Base-by-base conservation (phyloP, 257 asterid species). In the Forsythia suspensa region DNA sequence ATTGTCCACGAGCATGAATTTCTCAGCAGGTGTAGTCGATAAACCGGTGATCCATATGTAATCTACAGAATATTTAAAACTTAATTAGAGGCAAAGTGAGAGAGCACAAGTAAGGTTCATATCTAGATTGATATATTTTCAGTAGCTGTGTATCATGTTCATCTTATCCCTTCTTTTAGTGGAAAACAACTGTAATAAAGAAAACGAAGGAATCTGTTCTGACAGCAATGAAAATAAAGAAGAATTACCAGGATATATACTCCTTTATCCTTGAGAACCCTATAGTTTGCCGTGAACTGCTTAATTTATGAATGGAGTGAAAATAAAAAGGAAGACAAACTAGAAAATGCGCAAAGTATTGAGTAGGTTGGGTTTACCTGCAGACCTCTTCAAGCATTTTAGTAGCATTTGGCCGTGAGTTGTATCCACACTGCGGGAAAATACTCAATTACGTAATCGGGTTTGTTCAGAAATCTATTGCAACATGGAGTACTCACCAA, bases 191-290 rank as follows among this genome's bases (percentile, higher is more conserved):
- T 57, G 11, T 57, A 57, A 57, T 3, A 21, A 16, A 10, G 70
- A 70, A 80, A 74, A 43, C 51, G 72, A 73, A 42, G 59, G 78
- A 80, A 80, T 69, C 11, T 40, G 36, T 67, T 71, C 41, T 42
- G 16, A 13, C 61, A 65, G 78, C 46, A 36, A 70, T 15, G 63
- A 84, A 80, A 74, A 80, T 68, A 15, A 2, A 79, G 74, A 55
- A 55, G 63, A 74, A 42, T 85, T 89, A 89, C 96, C 90, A 92
- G 91, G 82, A 92, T 83, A 75, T 92, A 92, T 41, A 85, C 88
- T 87, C 97, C 96, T 83, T 88, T 85, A 84, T 92, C 91, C 92
- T 90, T 86, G 77, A 92, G 94, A 71, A 92, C 94, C 97, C 96
- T 92, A 91, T 85, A 88, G 83, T 86, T 87, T 84, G 84, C 81